A percentile compares a stretch with the other conserved stretches of the same genome.
Evolutionary conservation across 2,329 filamentous ascomycete species (phyloP).

Genomic region (Furcasterigmium sp.): DNA sequence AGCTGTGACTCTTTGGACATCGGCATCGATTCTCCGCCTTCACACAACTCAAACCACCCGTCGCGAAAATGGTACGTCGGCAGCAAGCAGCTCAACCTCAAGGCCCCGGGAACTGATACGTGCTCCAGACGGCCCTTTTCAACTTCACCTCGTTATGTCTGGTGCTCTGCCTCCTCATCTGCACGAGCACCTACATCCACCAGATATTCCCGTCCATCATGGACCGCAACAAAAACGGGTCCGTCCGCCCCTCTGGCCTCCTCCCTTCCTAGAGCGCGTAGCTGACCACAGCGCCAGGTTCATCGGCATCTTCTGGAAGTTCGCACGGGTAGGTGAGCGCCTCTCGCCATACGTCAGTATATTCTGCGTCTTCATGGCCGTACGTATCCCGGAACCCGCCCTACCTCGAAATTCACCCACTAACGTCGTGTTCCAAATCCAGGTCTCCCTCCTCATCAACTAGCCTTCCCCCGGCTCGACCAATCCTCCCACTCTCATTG

Average conservation of each 20-base stretch:
- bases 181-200: constrained; percentile 92
- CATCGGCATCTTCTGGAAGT: constrained; percentile 93
- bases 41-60: neutral
- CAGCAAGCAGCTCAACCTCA: too few species aligned
- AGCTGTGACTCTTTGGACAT: too few species aligned
- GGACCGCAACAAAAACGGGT: constrained; percentile 91
- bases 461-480: too few species aligned
- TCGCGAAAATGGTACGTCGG: constrained; percentile 17
- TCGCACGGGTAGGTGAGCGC: constrained; percentile 84
- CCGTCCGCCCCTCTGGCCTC: constrained; percentile 40
- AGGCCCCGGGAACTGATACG: neutral
- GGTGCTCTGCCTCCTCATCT: constrained; percentile 90
- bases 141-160: constrained; percentile 97
- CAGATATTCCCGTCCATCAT: constrained; percentile 84
- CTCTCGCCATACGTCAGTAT: constrained; percentile 93
- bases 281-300: constrained; percentile 41
- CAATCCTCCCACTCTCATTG: too few species aligned
- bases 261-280: constrained; percentile 5
- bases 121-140: constrained; percentile 81
- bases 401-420: neutral
- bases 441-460: constrained; percentile 7
- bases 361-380: constrained; percentile 91
- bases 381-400: constrained; percentile 41
- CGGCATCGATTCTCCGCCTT: neutral
- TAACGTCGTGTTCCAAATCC: too few species aligned